A percentile compares a stretch with the other conserved stretches of the same genome.
Evolutionary conservation across 129 eudicot species (phyloP).

Genomic region (Centella asiatica): DNA sequence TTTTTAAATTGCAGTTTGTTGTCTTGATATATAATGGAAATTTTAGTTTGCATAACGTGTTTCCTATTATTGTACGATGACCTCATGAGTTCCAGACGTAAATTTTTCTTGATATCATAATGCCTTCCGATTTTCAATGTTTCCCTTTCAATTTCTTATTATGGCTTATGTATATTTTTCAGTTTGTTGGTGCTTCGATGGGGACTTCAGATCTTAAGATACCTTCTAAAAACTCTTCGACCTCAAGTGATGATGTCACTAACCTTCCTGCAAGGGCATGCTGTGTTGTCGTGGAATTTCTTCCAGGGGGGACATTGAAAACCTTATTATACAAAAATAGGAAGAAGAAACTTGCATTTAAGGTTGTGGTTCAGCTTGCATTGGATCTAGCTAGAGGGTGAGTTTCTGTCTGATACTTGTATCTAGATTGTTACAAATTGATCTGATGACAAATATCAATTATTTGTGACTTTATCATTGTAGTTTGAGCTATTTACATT

Average conservation of each 20-base stretch:
- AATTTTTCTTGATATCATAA: not conserved
- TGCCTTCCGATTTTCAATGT: not conserved
- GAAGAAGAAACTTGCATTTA: constrained; percentile 73
- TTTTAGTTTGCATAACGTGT: not conserved
- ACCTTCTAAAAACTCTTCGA: constrained; percentile 41
- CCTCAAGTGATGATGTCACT: constrained; percentile 36
- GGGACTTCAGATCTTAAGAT: constrained; percentile 86
- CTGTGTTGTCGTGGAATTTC: constrained; percentile 78
- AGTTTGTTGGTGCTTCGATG: constrained; percentile 99
- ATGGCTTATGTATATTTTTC: constrained; percentile 10
- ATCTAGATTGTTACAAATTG: not conserved
- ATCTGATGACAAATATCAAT: not conserved
- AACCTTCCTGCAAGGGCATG: constrained; percentile 79
- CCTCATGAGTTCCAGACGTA: not conserved
- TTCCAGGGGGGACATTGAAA: constrained; percentile 75
- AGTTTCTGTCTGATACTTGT: constrained; percentile 8
- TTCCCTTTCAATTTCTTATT: not conserved
- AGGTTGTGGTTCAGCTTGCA: constrained; percentile 78
- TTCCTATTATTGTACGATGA: not conserved
- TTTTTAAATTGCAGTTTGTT: not conserved
- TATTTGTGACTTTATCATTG: constrained; percentile 18
- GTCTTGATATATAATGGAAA: not conserved
- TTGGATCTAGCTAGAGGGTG: constrained; percentile 84
- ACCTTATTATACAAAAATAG: constrained; percentile 51
- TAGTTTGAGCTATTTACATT: constrained; percentile 77